Base-by-base conservation (phyloP, 1,284 basidiomycete genomes). In the Ceratobasidium sp. region DNA sequence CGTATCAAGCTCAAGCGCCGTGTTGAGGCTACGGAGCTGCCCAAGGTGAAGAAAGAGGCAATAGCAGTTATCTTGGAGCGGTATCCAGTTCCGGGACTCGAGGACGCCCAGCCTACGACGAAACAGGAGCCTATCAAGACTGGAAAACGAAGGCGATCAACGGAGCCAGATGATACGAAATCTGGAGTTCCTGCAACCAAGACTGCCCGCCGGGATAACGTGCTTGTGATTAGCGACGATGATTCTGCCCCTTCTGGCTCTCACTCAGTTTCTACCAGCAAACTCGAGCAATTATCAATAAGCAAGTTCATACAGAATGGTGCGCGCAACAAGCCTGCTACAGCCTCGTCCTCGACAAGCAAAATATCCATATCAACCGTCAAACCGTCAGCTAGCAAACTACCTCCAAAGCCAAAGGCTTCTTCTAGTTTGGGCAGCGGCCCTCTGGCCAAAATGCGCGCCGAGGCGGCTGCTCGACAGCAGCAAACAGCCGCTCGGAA, bases 381-480 rank as follows among this genome's bases (percentile, higher is more conserved):
- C n/a, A 74, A 63, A 46, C 48, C 69, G 14, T 19, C 43, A 2
- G 29, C 37, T 61, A 39, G 58, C n/a, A 77, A 78, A 51, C 53
- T 62, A 5, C 41, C 72, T 0, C 27, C 74, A 8, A 76, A 74
- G 65, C 68, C 74, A 11, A 76, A 77, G 49, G 66, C 27, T 2
- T 43, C 54, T 5, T 59, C 66, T 29, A 51, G 37, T 13, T 43
- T 22, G 1, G 43, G 22, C 22, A 64, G 24, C 37, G 39, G 31
- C 2, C 48, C 54, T 11, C 37, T 71, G 54, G 66, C 66, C 9
- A 71, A 59, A 48, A 58, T 71, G 27, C 66, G 66, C 4, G 66
- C 66, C 27, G 53, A 71, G 22, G 22, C 24, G 9, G 16, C 54
- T n/a, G 66, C 66, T 41, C 66, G 54, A 31, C 53, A 68, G n/a